Conservation (phyloP, 1,139 yeast genomes). For the Candida sanyaensis region DNA sequence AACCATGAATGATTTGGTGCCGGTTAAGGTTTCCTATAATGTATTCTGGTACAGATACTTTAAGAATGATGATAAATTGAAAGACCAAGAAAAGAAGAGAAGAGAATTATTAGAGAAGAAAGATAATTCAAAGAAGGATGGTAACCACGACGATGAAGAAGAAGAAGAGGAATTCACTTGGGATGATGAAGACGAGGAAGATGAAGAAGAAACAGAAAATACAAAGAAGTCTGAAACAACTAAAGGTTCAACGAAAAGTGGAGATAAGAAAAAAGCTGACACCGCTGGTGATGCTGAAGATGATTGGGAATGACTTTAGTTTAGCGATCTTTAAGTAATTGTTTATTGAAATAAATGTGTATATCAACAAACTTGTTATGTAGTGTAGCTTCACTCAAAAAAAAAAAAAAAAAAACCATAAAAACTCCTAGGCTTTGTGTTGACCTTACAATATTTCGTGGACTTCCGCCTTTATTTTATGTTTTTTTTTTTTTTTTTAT, state of each 20-base stretch:
- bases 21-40: conserved; percentile 57
- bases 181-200: conserved; percentile 67
- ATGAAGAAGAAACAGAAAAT: conserved; percentile 22
- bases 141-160: conserved; percentile 39
- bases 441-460: not conserved
- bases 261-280: conserved; percentile 1
- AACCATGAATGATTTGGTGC: conserved; percentile 68
- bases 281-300: conserved; percentile 47
- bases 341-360: not conserved
- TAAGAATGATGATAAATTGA: conserved; percentile 53
- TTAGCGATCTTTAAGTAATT: not conserved
- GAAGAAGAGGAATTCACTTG: conserved; percentile 55
- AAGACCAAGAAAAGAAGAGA: conserved; percentile 66
- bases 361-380: not conserved
- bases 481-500: too few species aligned
- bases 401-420: not conserved
- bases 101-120: conserved; percentile 53
- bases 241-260: conserved; percentile 1
- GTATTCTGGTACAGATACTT: conserved; percentile 80
- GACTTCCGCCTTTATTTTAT: too few species aligned
- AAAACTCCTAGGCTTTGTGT: too few species aligned
- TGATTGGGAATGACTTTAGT: conserved; percentile 47
- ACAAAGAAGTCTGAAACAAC: not conserved
- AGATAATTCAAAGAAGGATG: conserved; percentile 29
- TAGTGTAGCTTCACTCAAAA: not conserved